Percentiles rank a stretch among this genome's conserved stretches.
These are phyloP conservation scores for Penicillium palitans DNA, from an alignment of 2,329 filamentous ascomycete genomes.

Conservation along the genomic window DNA sequence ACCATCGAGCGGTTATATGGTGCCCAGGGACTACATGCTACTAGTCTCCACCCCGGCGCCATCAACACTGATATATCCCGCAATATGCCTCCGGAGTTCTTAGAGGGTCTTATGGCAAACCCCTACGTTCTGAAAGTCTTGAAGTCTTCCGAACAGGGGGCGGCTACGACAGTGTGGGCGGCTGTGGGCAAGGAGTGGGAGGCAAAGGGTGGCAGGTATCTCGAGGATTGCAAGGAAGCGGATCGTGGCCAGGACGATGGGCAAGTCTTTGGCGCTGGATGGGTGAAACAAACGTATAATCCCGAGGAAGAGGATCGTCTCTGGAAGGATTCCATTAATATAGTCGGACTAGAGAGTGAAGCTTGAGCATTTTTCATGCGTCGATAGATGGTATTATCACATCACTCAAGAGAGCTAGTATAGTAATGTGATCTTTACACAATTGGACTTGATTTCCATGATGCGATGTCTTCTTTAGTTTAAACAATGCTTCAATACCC, in stretches of 20 bases:
- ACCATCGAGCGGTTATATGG: too few species aligned
- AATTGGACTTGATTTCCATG: too few species aligned
- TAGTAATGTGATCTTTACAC: not conserved
- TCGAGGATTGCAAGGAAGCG: slow-evolving; percentile 28
- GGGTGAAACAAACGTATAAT: slow-evolving; percentile 10
- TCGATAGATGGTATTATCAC: not conserved
- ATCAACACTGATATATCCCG: too few species aligned
- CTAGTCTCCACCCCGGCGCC: too few species aligned
- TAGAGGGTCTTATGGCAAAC: too few species aligned
- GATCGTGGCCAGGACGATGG: slow-evolving; percentile 6
- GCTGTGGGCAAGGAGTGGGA: slow-evolving; percentile 34
- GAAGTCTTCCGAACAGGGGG: slow-evolving; percentile 41
- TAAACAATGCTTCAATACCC: too few species aligned
- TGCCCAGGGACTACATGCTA: too few species aligned
- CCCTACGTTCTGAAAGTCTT: slow-evolving; percentile 11
- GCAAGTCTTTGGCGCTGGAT: slow-evolving; percentile 2
- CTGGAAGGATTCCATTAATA: slow-evolving; percentile 4
- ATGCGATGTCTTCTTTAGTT: too few species aligned
- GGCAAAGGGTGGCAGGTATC: slow-evolving; percentile 36
- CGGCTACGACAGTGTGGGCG: slow-evolving; percentile 41
- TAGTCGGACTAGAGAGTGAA: not conserved
- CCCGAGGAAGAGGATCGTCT: not conserved
- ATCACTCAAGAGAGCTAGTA: not conserved
- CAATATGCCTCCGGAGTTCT: too few species aligned
- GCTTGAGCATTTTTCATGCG: not conserved